phyloP scores from a whole-genome alignment of 176 grass and related monocot genomes.

The Zoysia japonica region DNA sequence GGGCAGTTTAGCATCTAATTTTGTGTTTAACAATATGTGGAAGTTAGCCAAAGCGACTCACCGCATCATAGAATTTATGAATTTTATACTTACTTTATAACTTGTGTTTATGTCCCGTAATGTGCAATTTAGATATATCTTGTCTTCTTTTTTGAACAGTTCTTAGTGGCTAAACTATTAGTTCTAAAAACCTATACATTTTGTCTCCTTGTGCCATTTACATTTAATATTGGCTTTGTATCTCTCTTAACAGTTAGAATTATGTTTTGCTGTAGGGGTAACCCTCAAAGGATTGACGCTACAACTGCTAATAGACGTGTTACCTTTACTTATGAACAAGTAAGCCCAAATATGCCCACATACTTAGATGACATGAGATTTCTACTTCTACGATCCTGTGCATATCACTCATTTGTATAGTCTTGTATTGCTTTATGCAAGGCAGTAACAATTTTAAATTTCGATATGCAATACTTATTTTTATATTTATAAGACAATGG shows the following conservation, averaged over 20 bases:
- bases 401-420: background rate
- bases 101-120: background rate
- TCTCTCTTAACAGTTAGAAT: slow-evolving; percentile 26
- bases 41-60: background rate
- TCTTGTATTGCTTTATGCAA: slow-evolving; percentile 20
- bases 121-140: background rate
- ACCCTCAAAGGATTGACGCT: slow-evolving; percentile 94
- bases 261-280: slow-evolving; percentile 60
- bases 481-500: slow-evolving; percentile 17
- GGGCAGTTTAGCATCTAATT: background rate
- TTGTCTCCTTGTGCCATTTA: slow-evolving; percentile 13
- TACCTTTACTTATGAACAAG: slow-evolving; percentile 95
- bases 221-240: slow-evolving; percentile 5
- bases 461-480: background rate
- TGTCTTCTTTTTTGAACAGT: slow-evolving; percentile 8
- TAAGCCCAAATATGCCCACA: slow-evolving; percentile 43
- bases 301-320: slow-evolving; percentile 83
- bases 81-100: background rate
- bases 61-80: background rate
- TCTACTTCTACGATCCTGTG: slow-evolving; percentile 14
- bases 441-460: background rate
- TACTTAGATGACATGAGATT: slow-evolving; percentile 16
- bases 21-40: background rate
- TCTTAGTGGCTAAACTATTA: slow-evolving; percentile 1
- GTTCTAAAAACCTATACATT: slow-evolving; percentile 24